Percentiles rank a stretch among this genome's conserved stretches.
Evolutionary conservation across 1,139 yeast genomes (phyloP).

Genomic region (Hemisphaericaspora lyxosophila): DNA sequence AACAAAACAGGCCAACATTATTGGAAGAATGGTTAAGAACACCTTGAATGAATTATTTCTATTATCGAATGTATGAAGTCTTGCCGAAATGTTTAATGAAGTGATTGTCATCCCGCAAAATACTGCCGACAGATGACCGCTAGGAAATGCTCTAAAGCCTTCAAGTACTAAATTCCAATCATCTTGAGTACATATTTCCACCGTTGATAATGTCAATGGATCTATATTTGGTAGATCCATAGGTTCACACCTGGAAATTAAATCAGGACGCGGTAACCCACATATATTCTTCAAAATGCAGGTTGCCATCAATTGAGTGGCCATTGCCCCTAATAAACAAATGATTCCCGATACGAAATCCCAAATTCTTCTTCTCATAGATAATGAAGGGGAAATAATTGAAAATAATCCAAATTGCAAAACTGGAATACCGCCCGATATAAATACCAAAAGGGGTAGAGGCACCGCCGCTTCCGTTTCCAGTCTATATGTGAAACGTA

Average conservation of each 20-base stretch:
- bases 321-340: constrained; percentile 39
- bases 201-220: constrained; percentile 24
- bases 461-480: constrained; percentile 37
- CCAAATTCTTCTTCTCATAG: constrained; percentile 35
- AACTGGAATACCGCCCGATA: constrained; percentile 34
- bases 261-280: constrained; percentile 51
- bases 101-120: constrained; percentile 44
- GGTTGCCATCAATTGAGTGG: constrained; percentile 41
- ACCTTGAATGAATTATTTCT: constrained; percentile 39
- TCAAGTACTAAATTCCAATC: constrained; percentile 33
- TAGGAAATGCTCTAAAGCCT: constrained; percentile 53
- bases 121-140: constrained; percentile 52
- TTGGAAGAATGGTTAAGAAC: constrained; percentile 34
- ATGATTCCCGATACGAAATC: constrained; percentile 39
- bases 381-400: constrained; percentile 15
- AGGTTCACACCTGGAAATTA: constrained; percentile 44
- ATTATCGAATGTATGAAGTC: constrained; percentile 36
- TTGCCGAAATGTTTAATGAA: constrained; percentile 37
- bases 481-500: constrained; percentile 33
- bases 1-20: constrained; percentile 36
- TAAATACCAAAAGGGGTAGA: constrained; percentile 25
- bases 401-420: constrained; percentile 27
- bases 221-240: constrained; percentile 11
- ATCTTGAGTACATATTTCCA: constrained; percentile 34
- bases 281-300: constrained; percentile 44